Conservation (phyloP, 192 early-diverging fungal species). For the Entomortierella beljakovae region DNA sequence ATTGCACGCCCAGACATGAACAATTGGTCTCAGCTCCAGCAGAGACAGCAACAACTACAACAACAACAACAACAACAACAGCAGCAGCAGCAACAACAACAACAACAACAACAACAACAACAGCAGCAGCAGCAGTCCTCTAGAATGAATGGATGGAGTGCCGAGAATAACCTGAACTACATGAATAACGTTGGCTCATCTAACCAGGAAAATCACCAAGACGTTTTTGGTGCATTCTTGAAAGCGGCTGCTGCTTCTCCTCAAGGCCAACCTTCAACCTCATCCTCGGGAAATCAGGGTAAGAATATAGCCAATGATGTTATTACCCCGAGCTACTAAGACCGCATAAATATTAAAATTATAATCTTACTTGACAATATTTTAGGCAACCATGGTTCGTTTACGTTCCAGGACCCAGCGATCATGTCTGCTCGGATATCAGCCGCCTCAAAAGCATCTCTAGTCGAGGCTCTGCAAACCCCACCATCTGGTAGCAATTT, state of each 20-base stretch:
- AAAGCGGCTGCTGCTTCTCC: slow-evolving; percentile 59
- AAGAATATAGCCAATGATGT: neutral
- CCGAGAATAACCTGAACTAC: slow-evolving; percentile 9
- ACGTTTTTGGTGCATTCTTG: slow-evolving; percentile 67
- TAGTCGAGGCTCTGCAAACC: slow-evolving; percentile 39
- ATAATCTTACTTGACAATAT: neutral
- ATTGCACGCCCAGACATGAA: slow-evolving; percentile 17
- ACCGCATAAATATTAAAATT: neutral
- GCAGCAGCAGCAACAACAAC: slow-evolving; percentile 22
- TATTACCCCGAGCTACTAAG: neutral
- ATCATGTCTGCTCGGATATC: slow-evolving; percentile 66
- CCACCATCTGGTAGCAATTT: slow-evolving; percentile 7
- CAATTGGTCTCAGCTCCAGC: slow-evolving; percentile 23
- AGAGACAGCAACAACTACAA: slow-evolving; percentile 35
- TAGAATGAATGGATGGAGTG: slow-evolving; percentile 33
- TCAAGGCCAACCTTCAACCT: neutral
- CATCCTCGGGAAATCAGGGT: slow-evolving; percentile 4
- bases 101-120: slow-evolving; percentile 36
- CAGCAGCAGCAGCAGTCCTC: slow-evolving; percentile 20
- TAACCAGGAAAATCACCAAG: slow-evolving; percentile 54
- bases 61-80: slow-evolving; percentile 23
- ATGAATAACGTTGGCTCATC: slow-evolving; percentile 6
- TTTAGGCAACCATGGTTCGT: slow-evolving; percentile 4
- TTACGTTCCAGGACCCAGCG: slow-evolving; percentile 68
- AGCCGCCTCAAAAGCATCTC: slow-evolving; percentile 15